Evolutionary conservation across 1,284 basidiomycete genomes (phyloP), one percentile per base, ranked within the genome.

Genomic region (Pseudozyma flocculosa): DNA sequence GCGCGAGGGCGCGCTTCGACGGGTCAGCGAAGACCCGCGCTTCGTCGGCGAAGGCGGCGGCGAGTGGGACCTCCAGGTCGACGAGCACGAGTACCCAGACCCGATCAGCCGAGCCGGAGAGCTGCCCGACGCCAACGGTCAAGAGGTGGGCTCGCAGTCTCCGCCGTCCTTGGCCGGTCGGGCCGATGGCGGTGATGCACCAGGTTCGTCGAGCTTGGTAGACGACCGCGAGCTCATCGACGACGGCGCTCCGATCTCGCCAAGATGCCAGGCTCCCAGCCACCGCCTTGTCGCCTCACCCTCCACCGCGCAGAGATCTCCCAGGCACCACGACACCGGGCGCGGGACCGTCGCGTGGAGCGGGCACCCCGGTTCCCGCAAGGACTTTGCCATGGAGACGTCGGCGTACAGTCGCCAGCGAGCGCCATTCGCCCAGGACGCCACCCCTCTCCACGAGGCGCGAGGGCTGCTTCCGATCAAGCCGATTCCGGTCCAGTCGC

Each of bases 1-100:
- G 0, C 64, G 71, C 23, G 66, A 69, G 54, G 66, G 66, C 4
- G 45, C 61, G 4, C 56, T 77, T 32, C 61, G 68, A 9, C 55
- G 74, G 11, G 72, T 77, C 37, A 73, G 72, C 50, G 72, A 75
- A 38, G 73, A 77, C 43, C 72, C 75, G 8, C 57, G 72, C 26
- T 72, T 77, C 48, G 65, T 65, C 13, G 71, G 54, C 42, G 63
- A 65, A 46, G 61, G 55, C 45, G 70, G 70, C 32, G 70, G 70
- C n/a, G 70, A 72, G 42, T 72, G 70, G 70, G 68, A 66, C 39
- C 53, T 72, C 13, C 41, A 52, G 11, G 60, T 72, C 18, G 68
- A 72, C 39, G 65, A 72, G 43, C 50, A 45, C 32, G 70, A 72
- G 45, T 72, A 68, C 44, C 61, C 59, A 15, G 66, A 69, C 23